phyloP scores from a whole-genome alignment of 192 early-diverging fungal species.

The Globomyces pollinis-pini region DNA sequence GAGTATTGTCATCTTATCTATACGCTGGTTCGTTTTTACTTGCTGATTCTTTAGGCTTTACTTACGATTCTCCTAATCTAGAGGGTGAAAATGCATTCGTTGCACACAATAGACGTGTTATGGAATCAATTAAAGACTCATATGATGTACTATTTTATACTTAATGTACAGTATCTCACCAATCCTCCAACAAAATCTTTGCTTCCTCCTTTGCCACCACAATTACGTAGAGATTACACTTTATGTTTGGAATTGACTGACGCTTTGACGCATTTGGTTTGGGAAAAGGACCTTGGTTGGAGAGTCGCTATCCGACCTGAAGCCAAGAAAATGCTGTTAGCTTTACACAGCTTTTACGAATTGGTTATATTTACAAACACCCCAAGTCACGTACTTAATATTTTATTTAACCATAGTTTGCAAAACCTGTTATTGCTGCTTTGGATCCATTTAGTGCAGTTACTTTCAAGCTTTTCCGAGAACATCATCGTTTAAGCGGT shows the following conservation, averaged over 20 bases:
- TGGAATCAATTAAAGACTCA: conserved; percentile 9
- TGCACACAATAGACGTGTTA: conserved; percentile 25
- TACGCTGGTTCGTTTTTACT: background rate
- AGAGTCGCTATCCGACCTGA: conserved; percentile 92
- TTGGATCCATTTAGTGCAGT: conserved; percentile 80
- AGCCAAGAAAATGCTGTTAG: conserved; percentile 88
- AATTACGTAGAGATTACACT: conserved; percentile 82
- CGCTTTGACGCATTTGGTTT: conserved; percentile 84
- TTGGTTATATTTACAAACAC: conserved; percentile 93
- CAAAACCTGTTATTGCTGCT: conserved; percentile 74
- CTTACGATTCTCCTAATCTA: background rate
- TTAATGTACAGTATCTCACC: conserved; percentile 11
- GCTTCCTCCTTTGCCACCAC: conserved; percentile 77
- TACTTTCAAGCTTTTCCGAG: conserved; percentile 84
- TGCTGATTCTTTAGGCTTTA: background rate
- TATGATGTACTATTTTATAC: background rate
- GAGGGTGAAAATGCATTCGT: conserved; percentile 20
- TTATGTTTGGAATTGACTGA: conserved; percentile 94
- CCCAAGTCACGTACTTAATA: conserved; percentile 64
- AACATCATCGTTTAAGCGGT: conserved; percentile 82
- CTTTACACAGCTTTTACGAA: conserved; percentile 87
- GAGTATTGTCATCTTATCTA: conserved; percentile 6
- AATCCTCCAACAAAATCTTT: conserved; percentile 58
- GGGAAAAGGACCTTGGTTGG: conserved; percentile 96
- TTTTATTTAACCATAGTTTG: conserved; percentile 51